Evolutionary conservation across 2,329 filamentous ascomycete genomes (phyloP), one percentile per base, ranked within the genome.

Genomic region (Ophiostoma australiae): DNA sequence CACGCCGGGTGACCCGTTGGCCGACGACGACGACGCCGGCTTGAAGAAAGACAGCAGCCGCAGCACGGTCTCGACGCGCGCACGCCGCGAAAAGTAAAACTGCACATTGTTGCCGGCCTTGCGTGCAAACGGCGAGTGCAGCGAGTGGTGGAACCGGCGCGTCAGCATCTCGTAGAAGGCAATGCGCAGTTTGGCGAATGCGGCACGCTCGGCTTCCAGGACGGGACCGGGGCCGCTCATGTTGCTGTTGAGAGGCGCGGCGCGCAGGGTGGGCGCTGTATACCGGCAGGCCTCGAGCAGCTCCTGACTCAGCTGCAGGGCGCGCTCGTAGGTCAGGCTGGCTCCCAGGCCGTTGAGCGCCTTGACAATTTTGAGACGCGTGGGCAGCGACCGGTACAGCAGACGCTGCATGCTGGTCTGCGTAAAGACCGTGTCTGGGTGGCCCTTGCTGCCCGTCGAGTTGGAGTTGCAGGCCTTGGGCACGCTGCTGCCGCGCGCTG

Each of bases 391-490:
- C 31, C 70, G 73, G 41, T 67, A 73, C 68, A 76, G 75, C 69
- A 74, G 74, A 6, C 76, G 75, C 52, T 73, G 76, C 27, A 78
- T 76, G 72, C 72, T 73, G 1, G 72, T 68, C 41, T 74, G 73
- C 2, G 74, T 74, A 35, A 74, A 73, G 1, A 67, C 69, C 0
- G 67, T 33, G 52, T 74, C 73, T 20, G 73, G 70, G 20, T 65
- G 69, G 41, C 69, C 69, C 37, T 58, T 63, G n/a, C 27, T 33
- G 23, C 11, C 23, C 27, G 27, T 17, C 17, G 44, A 20, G 20
- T 48, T 63, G 3, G 44, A 4, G 20, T n/a, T 63, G 11, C 27
- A 27, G 23, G 58, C 58, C 27, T 63, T 31, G 13, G 58, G 58
- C 23, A 63, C 58, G 58, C 58, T 63, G 58, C 13, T 31, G 27